Evolutionary conservation across 1,139 yeast species (phyloP), one percentile per base, ranked within the genome.

Genomic region (Protomyces macrosporus): DNA sequence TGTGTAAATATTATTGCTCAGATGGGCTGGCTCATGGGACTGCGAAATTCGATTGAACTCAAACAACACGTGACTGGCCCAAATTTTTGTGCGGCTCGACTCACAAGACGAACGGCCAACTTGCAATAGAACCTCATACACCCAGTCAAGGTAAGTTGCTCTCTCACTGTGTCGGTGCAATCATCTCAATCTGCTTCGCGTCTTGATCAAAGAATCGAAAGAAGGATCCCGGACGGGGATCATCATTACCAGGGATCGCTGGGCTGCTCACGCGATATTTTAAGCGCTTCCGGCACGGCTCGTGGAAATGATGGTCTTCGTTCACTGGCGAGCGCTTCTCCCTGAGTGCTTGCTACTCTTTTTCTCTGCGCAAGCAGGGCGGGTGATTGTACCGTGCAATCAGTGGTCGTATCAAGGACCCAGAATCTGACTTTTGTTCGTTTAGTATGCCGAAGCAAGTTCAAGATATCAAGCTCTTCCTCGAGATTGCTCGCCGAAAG

Each of bases 391-490:
- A 58, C 62, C 45, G 62, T 58, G 62, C 62, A 58, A 58, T 42
- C 48, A 42, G 16, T 16, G 23, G 23, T 23, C 23, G 23, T 23
- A 1, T 23, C 1, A 2, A 23, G 2, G 23, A 23, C 60, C 45
- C 32, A 16, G 40, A 32, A 45, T 30, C 62, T 58, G 52, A 58
- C 56, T 14, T 4, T 4, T 10, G 12, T 34, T 4, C 23, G 12
- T 34, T 16, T 7, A 34, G 53, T 42, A 58, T 58, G 67, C 67
- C 68, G n/a, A 60, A 63, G 57, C 67, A 66, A 55, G 55, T 66
- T 36, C 63, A 89, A 78, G 97, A 91, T 82, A 90, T 93, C 84
- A 93, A 93, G 84, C 89, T 88, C 82, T 90, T 93, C 84, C 91
- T 93, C 81, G 97, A 90, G 82, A 87, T 90, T 80, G 91, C 98